Base-by-base conservation (phyloP, 371 early-diverging fungal genomes). In the Rhizopus stolonifer region DNA sequence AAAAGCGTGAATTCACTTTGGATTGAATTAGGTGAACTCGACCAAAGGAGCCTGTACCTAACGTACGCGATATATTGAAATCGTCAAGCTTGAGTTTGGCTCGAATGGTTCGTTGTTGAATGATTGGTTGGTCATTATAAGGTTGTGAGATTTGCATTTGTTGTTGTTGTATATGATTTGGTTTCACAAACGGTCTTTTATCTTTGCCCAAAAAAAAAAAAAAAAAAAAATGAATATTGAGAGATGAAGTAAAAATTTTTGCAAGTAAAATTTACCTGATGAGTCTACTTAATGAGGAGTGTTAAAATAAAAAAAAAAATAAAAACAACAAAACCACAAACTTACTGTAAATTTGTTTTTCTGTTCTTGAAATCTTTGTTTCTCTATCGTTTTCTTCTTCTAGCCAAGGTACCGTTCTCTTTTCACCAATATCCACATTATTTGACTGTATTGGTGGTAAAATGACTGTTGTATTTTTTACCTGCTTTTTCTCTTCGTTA, bases 31-130 rank as follows among this genome's bases (percentile, higher is more conserved):
- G 92, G 94, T 19, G 94, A 90, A 33, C 96, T 93, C 11, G 93
- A 15, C 99, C 99, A 82, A 99, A 99, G 5, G 98, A 94, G 15
- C 99, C 99, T 0, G 96, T 95, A 4, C 99, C 99, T 24, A 99
- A 56, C 21, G 91, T 90, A 19, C 89, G 81, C 49, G 81, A 74
- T 49, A 89, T 70, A 54, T 79, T 77, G 52, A 87, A 89, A 56
- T 88, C 85, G 23, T 75, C 69, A 33, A 89, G 65, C 56, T 74
- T 76, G 33, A 87, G 77, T 49, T 85, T 84, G 49, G 79, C 73
- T 42, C 62, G 36, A 21, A 42, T 56, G 11, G 19, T 36, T 25
- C 56, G 40, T 29, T 46, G 55, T 40, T 51, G 24, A 31, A 51
- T 23, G 19, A 51, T 51, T 17, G 39, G 18, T 25, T 38, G 39